phyloP scores from a whole-genome alignment of 2,329 filamentous ascomycete genomes.

The Ophiostoma tasmaniense region DNA sequence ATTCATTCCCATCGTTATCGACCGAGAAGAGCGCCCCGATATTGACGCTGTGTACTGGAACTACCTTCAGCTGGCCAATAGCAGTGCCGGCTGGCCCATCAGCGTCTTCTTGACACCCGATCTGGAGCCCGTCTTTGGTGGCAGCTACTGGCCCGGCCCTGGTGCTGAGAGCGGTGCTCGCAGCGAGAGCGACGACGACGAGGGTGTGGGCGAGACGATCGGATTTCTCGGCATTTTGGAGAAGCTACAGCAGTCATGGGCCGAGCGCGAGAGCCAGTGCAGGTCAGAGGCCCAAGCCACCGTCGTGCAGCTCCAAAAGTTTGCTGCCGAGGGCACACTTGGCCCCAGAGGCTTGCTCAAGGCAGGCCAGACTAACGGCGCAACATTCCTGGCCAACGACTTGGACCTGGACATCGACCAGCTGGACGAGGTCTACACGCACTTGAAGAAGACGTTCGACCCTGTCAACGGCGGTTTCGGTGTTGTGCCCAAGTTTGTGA shows the following conservation, averaged over 20 bases:
- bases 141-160: constrained; percentile 89
- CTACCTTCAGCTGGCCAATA: constrained; percentile 89
- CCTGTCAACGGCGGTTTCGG: constrained; percentile 71
- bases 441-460: constrained; percentile 77
- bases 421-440: constrained; percentile 77
- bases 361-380: constrained; percentile 16
- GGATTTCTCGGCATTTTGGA: constrained; percentile 75
- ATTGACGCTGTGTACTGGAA: constrained; percentile 98
- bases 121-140: constrained; percentile 87
- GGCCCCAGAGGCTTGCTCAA: constrained; percentile 32
- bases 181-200: constrained; percentile 45
- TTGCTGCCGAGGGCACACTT: constrained; percentile 78
- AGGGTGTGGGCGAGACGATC: constrained; percentile 39
- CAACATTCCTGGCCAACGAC: constrained; percentile 30
- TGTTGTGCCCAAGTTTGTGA: constrained; percentile 78
- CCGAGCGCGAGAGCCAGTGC: constrained; percentile 73
- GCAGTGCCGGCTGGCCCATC: constrained; percentile 84
- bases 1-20: constrained; percentile 87
- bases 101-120: constrained; percentile 96
- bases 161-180: constrained; percentile 41
- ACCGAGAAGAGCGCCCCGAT: constrained; percentile 88
- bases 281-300: constrained; percentile 77
- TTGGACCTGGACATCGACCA: constrained; percentile 82
- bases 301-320: constrained; percentile 69
- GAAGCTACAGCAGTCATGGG: constrained; percentile 70